Evolutionary conservation across 768 basidiomycete species (phyloP).

Genomic region (Suillus lakei): DNA sequence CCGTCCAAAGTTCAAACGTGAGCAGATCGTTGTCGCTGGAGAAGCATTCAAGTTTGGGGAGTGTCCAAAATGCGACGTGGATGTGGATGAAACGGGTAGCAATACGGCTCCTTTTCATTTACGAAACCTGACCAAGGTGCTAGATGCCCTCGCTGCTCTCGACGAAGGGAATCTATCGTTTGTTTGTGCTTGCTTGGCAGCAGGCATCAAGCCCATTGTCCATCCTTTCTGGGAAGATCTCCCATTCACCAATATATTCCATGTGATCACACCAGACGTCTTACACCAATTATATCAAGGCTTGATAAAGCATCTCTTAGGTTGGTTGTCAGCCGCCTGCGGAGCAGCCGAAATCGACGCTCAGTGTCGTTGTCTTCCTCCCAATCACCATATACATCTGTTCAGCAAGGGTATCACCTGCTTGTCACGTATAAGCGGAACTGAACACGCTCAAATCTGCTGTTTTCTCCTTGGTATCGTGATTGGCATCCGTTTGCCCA

Average conservation of each 20-base stretch:
- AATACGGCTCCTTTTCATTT: neutral
- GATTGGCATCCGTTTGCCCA: neutral
- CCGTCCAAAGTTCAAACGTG: slow-evolving; percentile 36
- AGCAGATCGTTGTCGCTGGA: slow-evolving; percentile 23
- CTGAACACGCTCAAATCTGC: neutral
- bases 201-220: slow-evolving; percentile 21
- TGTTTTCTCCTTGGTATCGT: neutral
- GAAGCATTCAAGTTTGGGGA: slow-evolving; percentile 26
- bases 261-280: slow-evolving; percentile 34
- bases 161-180: slow-evolving; percentile 3
- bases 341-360: neutral
- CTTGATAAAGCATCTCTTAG: slow-evolving; percentile 37
- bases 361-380: neutral
- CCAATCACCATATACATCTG: neutral
- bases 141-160: neutral
- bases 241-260: slow-evolving; percentile 30
- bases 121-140: neutral
- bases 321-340: slow-evolving; percentile 23
- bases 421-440: neutral
- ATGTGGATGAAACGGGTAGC: slow-evolving; percentile 3
- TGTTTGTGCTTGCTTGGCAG: slow-evolving; percentile 6
- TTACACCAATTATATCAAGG: slow-evolving; percentile 43
- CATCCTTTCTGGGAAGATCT: slow-evolving; percentile 32
- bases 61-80: slow-evolving; percentile 17
- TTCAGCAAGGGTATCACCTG: neutral